A percentile compares a stretch with the other conserved stretches of the same genome.
phyloP scores from a whole-genome alignment of 1,284 basidiomycete genomes.

The Irpex sp. region DNA sequence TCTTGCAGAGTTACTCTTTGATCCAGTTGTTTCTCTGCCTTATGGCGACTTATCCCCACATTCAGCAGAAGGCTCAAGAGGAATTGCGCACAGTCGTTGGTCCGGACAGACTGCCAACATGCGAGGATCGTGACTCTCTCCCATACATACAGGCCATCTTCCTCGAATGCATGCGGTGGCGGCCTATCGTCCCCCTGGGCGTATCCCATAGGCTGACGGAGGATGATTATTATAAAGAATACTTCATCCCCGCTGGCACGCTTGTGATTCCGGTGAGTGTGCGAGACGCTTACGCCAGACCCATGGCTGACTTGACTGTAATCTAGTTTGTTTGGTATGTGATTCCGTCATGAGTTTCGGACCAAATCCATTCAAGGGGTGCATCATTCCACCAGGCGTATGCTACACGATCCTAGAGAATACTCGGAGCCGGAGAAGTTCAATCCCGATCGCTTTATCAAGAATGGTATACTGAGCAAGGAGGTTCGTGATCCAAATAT shows the following conservation, averaged over 20 bases:
- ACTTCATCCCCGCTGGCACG: constrained; percentile 23
- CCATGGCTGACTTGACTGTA: not conserved
- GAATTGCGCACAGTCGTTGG: constrained; percentile 33
- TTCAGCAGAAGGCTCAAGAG: constrained; percentile 27
- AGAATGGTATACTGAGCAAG: constrained; percentile 11
- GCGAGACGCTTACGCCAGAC: not conserved
- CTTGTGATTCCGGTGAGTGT: constrained; percentile 12
- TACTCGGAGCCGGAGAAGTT: constrained; percentile 18
- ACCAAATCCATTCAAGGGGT: not conserved
- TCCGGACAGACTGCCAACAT: constrained; percentile 26
- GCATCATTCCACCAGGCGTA: constrained; percentile 5
- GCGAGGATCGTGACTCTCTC: constrained; percentile 26
- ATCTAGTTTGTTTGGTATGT: not conserved
- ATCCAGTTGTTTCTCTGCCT: constrained; percentile 23
- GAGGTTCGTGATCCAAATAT: not conserved
- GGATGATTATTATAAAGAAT: constrained; percentile 24
- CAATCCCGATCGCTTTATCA: constrained; percentile 19
- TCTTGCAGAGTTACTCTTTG: constrained; percentile 17
- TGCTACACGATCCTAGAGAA: constrained; percentile 15
- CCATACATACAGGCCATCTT: constrained; percentile 32
- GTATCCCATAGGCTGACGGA: constrained; percentile 3
- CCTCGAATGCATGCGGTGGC: constrained; percentile 25
- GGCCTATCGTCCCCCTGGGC: not conserved
- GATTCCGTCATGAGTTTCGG: no score
- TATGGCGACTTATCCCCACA: constrained; percentile 28